Base-by-base conservation (phyloP, 768 basidiomycete genomes). In the Chalciporus chontae region DNA sequence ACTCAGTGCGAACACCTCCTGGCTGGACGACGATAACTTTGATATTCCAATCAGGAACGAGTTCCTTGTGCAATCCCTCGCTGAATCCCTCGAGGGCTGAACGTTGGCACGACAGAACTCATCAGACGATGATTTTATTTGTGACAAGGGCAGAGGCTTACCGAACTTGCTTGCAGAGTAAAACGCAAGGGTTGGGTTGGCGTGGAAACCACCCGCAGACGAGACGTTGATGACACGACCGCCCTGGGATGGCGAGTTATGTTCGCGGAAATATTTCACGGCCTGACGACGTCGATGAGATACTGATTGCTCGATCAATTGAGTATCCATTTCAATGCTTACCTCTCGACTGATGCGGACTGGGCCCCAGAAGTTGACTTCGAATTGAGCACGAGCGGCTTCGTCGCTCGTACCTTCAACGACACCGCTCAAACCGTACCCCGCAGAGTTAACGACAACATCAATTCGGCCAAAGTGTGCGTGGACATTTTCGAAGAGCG, bases 361-460 rank as follows among this genome's bases (percentile, higher is more conserved):
- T 34, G 57, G 46, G 21, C 64, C 69, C 69, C 69, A 70, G 45
- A 69, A 69, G 55, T 69, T 67, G 1, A 64, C 62, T 8, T 68
- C 67, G 31, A 71, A 64, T 43, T 64, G 54, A 40, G 40, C 21
- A 3, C 66, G 63, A 0, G 61, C 68, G 8, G 58, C 59, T 32
- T 57, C 60, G 15, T 69, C 63, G 8, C 45, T 55, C 10, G 56
- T 55, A 9, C 43, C 44, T 41, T 70, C 69, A 10, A 67, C 57
- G 37, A 70, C 64, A 8, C 57, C 51, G 13, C 48, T 45, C 24
- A 59, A n/a, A 2, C 42, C 59, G 27, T 56, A 59, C 6, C 54
- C 69, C 0, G 69, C 70, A 14, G 71, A 71, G 56, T 68, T 71
- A 45, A 64, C 60, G 13, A 71, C 63, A 26, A 68, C 58, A 37